Base-by-base conservation (phyloP, 371 early-diverging fungal species). In the Smittium mucronatum region DNA sequence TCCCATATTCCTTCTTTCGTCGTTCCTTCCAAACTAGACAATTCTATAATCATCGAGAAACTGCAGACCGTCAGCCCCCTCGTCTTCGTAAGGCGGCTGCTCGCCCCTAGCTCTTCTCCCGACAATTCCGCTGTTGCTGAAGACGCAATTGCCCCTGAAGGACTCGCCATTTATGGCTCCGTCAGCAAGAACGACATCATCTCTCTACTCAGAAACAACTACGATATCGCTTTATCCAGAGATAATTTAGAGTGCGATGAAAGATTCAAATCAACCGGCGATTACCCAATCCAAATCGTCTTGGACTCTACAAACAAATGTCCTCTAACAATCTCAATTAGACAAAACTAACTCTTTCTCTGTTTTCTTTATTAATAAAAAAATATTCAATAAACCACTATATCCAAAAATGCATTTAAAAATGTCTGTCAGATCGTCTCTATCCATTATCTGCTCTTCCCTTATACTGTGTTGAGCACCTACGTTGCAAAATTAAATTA, bases 131-230 rank as follows among this genome's bases (percentile, higher is more conserved):
- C 11, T 64, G 34, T 26, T 64, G 64, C 28, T 16, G n/a, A n/a
- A n/a, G n/a, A n/a, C n/a, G 31, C 16, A 21, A 21, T 8, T 31
- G 64, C 2, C 26, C 25, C 5, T 2, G 11, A 2, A 21, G 64
- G 30, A 2, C 5, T 33, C 26, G 21, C 15, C 5, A 64, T 64
- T 26, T 64, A 34, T 31, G 64, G 64, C 8, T 64, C 64, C 5
- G 64, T 64, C 31, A 64, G 5, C 64, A 64, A 64, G 36, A 64
- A 64, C 31, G 64, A 64, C 32, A 64, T 64, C 2, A 26, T 64
- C 28, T 2, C 64, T 2, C 31, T 26, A 2, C 32, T 64, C 8
- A 11, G 64, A 2, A 64, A 64, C 26, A 29, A 5, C 8, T 26
- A 64, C 31, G 64, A 64, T 26, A 26, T 64, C 32, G 11, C 30